Percentiles rank a stretch among this genome's conserved stretches.
Conservation (phyloP, 176 grass and related monocot species). For the Cocos nucifera region DNA sequence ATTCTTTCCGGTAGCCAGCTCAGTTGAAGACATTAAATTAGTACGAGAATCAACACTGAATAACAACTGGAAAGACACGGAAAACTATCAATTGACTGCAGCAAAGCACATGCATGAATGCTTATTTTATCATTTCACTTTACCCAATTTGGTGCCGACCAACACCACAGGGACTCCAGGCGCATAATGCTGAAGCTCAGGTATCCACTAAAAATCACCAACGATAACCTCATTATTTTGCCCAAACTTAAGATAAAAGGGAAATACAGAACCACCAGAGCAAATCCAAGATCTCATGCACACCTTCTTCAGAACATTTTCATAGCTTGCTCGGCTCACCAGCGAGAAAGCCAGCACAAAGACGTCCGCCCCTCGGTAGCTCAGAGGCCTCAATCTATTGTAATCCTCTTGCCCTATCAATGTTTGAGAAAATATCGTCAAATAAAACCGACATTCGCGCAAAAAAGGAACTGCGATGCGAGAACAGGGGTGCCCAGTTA, state of each 20-base stretch:
- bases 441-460: too few species aligned
- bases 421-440: neutral
- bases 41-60: too few species aligned
- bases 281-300: neutral
- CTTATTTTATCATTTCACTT: too few species aligned
- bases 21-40: too few species aligned
- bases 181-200: constrained; percentile 85
- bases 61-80: too few species aligned
- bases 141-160: constrained; percentile 83
- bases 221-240: too few species aligned
- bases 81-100: too few species aligned
- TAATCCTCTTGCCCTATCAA: constrained; percentile 87
- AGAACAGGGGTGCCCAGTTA: too few species aligned
- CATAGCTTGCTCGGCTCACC: constrained; percentile 84
- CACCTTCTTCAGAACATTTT: constrained; percentile 95
- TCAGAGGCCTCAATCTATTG: constrained; percentile 79
- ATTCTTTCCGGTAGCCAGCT: too few species aligned
- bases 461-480: neutral
- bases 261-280: neutral
- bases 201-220: constrained; percentile 50
- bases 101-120: too few species aligned
- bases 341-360: constrained; percentile 94
- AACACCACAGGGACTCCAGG: constrained; percentile 88
- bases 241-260: neutral
- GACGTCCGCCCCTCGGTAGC: constrained; percentile 81